Percentiles rank a stretch among this genome's conserved stretches.
phyloP scores from a whole-genome alignment of 2,329 filamentous ascomycete genomes.

The Diaporthe sp. region DNA sequence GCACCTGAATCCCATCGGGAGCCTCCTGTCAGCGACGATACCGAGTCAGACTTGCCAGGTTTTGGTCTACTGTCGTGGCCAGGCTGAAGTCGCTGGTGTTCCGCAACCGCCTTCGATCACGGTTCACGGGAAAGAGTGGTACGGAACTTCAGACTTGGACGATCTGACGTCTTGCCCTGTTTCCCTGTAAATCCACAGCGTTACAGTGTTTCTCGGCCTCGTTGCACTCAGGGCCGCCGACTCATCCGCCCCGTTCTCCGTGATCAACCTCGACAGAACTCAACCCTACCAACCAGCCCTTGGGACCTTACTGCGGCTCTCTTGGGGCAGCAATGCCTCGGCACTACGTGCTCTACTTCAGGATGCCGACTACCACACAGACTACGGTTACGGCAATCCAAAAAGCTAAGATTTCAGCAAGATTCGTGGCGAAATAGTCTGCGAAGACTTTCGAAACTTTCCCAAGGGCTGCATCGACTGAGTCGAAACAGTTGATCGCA shows the following conservation, averaged over 20 bases:
- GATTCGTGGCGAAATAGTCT: conserved; percentile 2
- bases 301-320: conserved; percentile 13
- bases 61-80: conserved; percentile 3
- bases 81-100: neutral
- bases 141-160: conserved; percentile 30
- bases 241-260: neutral
- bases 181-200: conserved; percentile 21
- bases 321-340: neutral
- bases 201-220: conserved; percentile 27
- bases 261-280: conserved; percentile 4
- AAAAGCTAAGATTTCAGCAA: conserved; percentile 3
- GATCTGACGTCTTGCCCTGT: conserved; percentile 34
- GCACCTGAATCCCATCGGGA: conserved; percentile 5
- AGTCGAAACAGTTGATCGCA: conserved; percentile 33
- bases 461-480: conserved; percentile 5
- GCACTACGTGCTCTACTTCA: conserved; percentile 24
- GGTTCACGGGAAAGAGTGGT: neutral
- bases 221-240: conserved; percentile 13
- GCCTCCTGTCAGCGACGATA: conserved; percentile 11
- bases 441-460: conserved; percentile 33
- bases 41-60: conserved; percentile 6
- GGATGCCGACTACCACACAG: conserved; percentile 1
- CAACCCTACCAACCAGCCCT: neutral
- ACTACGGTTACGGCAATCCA: neutral
- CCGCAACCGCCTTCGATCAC: conserved; percentile 11